Conservation (phyloP, 495 filamentous ascomycete genomes). For the Aspergillus ostianus region DNA sequence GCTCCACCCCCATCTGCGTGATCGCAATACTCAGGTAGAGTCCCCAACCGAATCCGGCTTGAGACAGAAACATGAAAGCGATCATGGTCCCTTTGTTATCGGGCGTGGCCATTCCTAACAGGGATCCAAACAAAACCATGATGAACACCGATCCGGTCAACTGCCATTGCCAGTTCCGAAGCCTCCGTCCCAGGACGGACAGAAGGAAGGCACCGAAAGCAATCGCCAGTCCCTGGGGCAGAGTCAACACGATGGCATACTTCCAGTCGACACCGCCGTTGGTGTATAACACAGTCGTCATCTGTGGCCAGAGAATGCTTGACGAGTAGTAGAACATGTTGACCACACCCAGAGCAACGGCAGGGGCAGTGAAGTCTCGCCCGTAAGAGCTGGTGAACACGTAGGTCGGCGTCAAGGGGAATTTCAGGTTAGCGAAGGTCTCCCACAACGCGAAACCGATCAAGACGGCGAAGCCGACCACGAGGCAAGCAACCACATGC, state of each 20-base stretch:
- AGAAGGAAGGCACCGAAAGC: constrained; percentile 24
- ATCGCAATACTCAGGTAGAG: constrained; percentile 28
- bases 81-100: constrained; percentile 27
- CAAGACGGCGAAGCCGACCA: constrained; percentile 20
- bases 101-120: constrained; percentile 24
- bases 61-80: constrained; percentile 27
- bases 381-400: constrained; percentile 25
- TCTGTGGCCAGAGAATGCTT: constrained; percentile 28
- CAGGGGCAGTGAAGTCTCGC: constrained; percentile 26
- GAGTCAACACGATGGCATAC: constrained; percentile 22
- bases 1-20: constrained; percentile 28
- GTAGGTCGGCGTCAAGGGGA: constrained; percentile 21
- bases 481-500: constrained; percentile 24
- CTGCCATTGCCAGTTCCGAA: constrained; percentile 29
- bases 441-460: constrained; percentile 28
- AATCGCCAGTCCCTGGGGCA: constrained; percentile 26
- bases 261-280: constrained; percentile 23
- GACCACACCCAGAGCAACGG: constrained; percentile 24
- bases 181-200: constrained; percentile 20
- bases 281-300: constrained; percentile 25
- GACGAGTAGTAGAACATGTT: constrained; percentile 33
- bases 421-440: constrained; percentile 22
- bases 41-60: constrained; percentile 26
- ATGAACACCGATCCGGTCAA: constrained; percentile 25
- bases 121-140: constrained; percentile 26